Base-by-base conservation (phyloP, 2,329 filamentous ascomycete species). In the Alternaria dauci region DNA sequence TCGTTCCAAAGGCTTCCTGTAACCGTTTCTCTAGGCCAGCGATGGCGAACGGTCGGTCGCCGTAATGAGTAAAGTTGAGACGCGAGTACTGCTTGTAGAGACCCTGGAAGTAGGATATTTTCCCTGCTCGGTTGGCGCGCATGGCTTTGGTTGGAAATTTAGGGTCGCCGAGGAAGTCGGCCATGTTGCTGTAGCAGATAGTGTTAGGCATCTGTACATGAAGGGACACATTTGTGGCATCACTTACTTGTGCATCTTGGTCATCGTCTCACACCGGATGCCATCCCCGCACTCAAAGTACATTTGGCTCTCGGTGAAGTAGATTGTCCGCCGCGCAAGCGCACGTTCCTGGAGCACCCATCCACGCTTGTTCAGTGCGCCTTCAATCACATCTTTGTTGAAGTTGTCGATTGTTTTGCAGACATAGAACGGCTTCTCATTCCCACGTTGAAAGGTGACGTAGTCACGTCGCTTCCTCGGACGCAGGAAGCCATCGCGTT, bases 31-130 rank as follows among this genome's bases (percentile, higher is more conserved):
- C 69, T 0, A 81, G 65, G 0, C 76, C 78, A 1, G 59, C 62
- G 0, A 80, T 75, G 0, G 76, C 77, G 1, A 75, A 30, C 0
- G 77, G 72, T 0, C 76, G 69, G 44, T 80, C 78, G 1, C 38
- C 20, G 0, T 48, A 23, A 1, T 18, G 8, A 0, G 39, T 39
- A 0, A 78, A 68, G 0, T 46, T 62, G 0, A 80, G 68, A 0
- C 69, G 61, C 1, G 76, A 78, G 61, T 80, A 80, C 7, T 63
- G 56, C 25, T 55, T 36, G 62, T 75, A 79, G 0, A 76, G 62
- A 3, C 23, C 50, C 36, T 65, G 66, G 47, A 50, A 59, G n/a
- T 41, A 44, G 0, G 52, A 16, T 8, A 78, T 78, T 42, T 65
- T 70, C 0, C 43, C 55, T 3, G 62, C 73, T 5, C 48, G 59